phyloP scores from a whole-genome alignment of 768 basidiomycete species.

The Leccinum variicolor region DNA sequence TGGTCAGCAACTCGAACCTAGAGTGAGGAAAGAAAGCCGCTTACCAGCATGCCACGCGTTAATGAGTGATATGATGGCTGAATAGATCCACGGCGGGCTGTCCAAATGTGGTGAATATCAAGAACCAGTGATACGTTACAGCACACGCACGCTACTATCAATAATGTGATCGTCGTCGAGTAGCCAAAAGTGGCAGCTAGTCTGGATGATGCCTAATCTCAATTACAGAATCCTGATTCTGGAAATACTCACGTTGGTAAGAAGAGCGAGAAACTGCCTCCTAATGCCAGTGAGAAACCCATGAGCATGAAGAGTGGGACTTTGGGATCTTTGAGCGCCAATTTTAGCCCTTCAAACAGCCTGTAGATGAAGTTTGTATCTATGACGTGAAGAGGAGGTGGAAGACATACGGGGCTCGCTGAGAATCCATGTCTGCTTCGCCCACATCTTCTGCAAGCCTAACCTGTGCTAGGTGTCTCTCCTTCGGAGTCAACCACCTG shows the following conservation, averaged over 20 bases:
- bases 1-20: not conserved
- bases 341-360: constrained; percentile 5
- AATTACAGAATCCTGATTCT: no score
- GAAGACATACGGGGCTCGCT: constrained; percentile 55
- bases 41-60: constrained; percentile 32
- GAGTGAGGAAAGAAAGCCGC: constrained; percentile 1
- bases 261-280: constrained; percentile 60
- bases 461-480: constrained; percentile 56
- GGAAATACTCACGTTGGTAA: constrained; percentile 30
- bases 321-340: no score
- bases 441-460: constrained; percentile 48
- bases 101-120: not conserved
- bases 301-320: constrained; percentile 49
- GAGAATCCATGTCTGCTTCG: no score
- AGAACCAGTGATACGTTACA: not conserved
- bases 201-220: constrained; percentile 28
- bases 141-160: constrained; percentile 52
- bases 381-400: not conserved
- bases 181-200: constrained; percentile 37
- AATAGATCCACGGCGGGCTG: constrained; percentile 62
- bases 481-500: constrained; percentile 48
- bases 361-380: constrained; percentile 2
- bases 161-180: constrained; percentile 50
- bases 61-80: constrained; percentile 46
- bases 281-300: constrained; percentile 49